Percentiles rank a stretch among this genome's conserved stretches.
These are phyloP conservation scores for Cutaneotrichosporon dermatis DNA, from an alignment of 1,284 basidiomycete genomes.

Conservation along the genomic window DNA sequence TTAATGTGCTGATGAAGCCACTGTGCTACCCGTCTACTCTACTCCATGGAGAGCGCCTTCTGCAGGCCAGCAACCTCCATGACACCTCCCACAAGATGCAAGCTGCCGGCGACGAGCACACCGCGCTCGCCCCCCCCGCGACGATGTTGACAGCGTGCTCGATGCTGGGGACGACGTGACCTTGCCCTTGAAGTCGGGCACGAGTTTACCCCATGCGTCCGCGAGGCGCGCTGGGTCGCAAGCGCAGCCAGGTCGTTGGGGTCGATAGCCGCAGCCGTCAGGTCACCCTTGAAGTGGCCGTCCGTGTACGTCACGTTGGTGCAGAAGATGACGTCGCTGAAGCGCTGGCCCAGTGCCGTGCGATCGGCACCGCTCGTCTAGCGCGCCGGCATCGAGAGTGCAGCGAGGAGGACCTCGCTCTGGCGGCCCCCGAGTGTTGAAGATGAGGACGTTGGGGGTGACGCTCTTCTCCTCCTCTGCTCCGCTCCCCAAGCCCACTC, in stretches of 20 bases:
- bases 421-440: conserved; percentile 90
- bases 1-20: neutral
- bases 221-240: conserved; percentile 73
- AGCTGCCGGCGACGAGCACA: conserved; percentile 82
- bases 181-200: conserved; percentile 59
- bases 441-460: conserved; percentile 65
- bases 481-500: conserved; percentile 71
- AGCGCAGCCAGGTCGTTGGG: conserved; percentile 63
- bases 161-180: conserved; percentile 82
- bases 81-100: conserved; percentile 91
- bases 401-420: conserved; percentile 64
- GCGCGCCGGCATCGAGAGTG: conserved; percentile 52
- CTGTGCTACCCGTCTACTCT: neutral
- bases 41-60: conserved; percentile 49
- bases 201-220: conserved; percentile 64
- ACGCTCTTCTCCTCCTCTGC: neutral
- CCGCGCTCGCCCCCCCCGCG: conserved; percentile 44
- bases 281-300: conserved; percentile 82
- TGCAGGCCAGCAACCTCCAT: conserved; percentile 82
- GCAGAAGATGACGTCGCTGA: conserved; percentile 86
- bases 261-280: conserved; percentile 65
- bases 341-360: conserved; percentile 53
- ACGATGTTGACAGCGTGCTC: conserved; percentile 75
- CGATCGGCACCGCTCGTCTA: conserved; percentile 43
- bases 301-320: conserved; percentile 90